phyloP scores from a whole-genome alignment of 805 yeast species.

The Hanseniaspora pseudoguilliermondii region DNA sequence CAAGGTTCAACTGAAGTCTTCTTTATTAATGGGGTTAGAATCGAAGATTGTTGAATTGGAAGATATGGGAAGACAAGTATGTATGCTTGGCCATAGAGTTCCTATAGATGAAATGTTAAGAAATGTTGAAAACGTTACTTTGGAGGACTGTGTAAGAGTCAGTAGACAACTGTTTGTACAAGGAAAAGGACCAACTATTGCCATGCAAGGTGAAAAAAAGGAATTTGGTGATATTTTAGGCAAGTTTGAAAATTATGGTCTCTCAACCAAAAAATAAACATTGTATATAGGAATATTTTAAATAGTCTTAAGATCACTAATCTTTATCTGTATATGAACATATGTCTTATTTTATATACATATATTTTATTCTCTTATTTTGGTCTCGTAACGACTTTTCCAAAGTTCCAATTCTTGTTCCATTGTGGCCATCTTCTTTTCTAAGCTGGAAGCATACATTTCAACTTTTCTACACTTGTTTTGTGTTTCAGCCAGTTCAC shows the following conservation, averaged over 20 bases:
- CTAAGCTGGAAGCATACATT: conserved; percentile 44
- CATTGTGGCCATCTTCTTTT: conserved; percentile 39
- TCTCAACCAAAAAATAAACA: conserved; percentile 5
- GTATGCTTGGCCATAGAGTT: conserved; percentile 63
- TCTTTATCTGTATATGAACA: neutral
- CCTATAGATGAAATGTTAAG: conserved; percentile 70
- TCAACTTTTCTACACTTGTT: conserved; percentile 35
- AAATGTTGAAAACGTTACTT: conserved; percentile 55
- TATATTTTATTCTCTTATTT: conserved; percentile 18
- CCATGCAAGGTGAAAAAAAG: conserved; percentile 78
- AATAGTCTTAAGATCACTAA: neutral
- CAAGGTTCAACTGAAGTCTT: conserved; percentile 78
- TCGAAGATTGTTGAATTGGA: conserved; percentile 87
- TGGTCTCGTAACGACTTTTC: conserved; percentile 30
- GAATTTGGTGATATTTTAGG: conserved; percentile 71
- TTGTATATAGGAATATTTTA: neutral
- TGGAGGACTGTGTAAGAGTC: conserved; percentile 55
- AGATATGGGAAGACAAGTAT: conserved; percentile 90
- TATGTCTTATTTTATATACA: neutral
- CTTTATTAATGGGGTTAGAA: conserved; percentile 84
- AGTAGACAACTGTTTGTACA: conserved; percentile 59
- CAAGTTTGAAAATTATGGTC: conserved; percentile 54
- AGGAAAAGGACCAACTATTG: conserved; percentile 70
- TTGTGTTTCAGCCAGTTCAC: conserved; percentile 34
- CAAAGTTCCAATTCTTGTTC: conserved; percentile 49